These are phyloP conservation scores for Penicillium sp. DNA, from an alignment of 2,329 filamentous ascomycete species.

Conservation along the genomic window DNA sequence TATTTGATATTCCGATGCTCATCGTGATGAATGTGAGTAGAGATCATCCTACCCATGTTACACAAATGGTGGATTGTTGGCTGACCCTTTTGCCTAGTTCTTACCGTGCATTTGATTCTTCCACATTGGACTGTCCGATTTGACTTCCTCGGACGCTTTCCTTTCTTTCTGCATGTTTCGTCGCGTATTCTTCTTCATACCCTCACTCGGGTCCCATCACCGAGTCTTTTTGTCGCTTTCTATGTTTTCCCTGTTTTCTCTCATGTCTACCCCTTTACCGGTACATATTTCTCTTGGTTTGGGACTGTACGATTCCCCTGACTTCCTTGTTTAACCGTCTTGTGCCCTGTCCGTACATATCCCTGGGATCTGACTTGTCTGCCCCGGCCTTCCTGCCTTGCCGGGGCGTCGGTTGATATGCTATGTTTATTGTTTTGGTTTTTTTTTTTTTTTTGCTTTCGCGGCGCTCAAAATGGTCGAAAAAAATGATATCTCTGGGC, in stretches of 20 bases:
- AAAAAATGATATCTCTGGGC: conserved; percentile 28
- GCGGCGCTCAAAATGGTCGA: conserved; percentile 26
- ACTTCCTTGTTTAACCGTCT: conserved; percentile 4
- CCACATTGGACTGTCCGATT: background rate
- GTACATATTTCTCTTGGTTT: conserved; percentile 20
- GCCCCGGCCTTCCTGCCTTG: conserved; percentile 2
- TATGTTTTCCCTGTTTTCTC: conserved; percentile 10
- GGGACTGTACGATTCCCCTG: conserved; percentile 26
- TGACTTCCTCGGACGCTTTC: conserved; percentile 3
- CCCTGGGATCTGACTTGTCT: conserved; percentile 8
- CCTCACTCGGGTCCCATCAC: conserved; percentile 6
- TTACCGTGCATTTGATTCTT: conserved; percentile 48
- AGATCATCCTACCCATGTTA: background rate
- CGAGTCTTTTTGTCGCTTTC: conserved; percentile 15
- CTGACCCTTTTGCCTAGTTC: conserved; percentile 38
- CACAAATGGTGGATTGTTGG: background rate
- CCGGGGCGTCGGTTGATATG: conserved; percentile 20
- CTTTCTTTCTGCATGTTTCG: conserved; percentile 6
- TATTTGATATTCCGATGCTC: conserved; percentile 98
- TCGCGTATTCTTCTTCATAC: conserved; percentile 9
- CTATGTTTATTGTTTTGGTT: background rate
- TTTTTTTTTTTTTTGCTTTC: background rate
- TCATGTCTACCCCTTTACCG: conserved; percentile 3
- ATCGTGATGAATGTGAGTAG: conserved; percentile 96
- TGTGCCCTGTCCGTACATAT: conserved; percentile 23